These are phyloP conservation scores for Podospora pseudoanserina DNA, from an alignment of 495 filamentous ascomycete genomes.

Conservation along the genomic window DNA sequence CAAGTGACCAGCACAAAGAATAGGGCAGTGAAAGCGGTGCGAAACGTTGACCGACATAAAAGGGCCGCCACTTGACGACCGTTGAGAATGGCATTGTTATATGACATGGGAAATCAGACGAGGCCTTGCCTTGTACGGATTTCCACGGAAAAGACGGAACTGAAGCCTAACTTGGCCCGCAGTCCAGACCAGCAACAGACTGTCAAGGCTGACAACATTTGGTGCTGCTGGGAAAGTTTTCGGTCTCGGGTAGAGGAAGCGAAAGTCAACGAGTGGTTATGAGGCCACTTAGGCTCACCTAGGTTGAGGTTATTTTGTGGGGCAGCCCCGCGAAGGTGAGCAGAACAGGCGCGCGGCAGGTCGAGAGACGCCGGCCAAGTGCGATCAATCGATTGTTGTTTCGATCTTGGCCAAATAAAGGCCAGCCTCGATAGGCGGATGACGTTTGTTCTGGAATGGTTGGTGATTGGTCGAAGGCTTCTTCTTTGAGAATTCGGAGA, in stretches of 20 bases:
- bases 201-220: not conserved
- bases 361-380: constrained; percentile 17
- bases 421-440: constrained; percentile 5
- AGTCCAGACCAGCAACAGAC: constrained; percentile 1
- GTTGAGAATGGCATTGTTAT: not conserved
- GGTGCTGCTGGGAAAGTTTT: constrained; percentile 5
- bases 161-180: constrained; percentile 2
- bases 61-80: constrained; percentile 2
- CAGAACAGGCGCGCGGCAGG: constrained; percentile 30
- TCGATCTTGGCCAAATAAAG: constrained; percentile 21
- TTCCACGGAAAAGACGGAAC: constrained; percentile 5
- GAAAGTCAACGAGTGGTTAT: constrained; percentile 21
- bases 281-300: constrained; percentile 22
- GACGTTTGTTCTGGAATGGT: constrained; percentile 1
- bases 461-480: not conserved
- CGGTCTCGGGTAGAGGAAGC: constrained; percentile 18
- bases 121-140: not conserved
- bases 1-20: not conserved
- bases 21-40: not conserved
- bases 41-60: not conserved
- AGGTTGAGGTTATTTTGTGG: constrained; percentile 18
- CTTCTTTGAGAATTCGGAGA: not conserved
- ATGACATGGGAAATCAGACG: not conserved
- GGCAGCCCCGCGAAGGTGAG: constrained; percentile 8
- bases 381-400: constrained; percentile 22